Evolutionary conservation across 345 rosid genomes (phyloP).

Genomic region (Combretum micranthum): DNA sequence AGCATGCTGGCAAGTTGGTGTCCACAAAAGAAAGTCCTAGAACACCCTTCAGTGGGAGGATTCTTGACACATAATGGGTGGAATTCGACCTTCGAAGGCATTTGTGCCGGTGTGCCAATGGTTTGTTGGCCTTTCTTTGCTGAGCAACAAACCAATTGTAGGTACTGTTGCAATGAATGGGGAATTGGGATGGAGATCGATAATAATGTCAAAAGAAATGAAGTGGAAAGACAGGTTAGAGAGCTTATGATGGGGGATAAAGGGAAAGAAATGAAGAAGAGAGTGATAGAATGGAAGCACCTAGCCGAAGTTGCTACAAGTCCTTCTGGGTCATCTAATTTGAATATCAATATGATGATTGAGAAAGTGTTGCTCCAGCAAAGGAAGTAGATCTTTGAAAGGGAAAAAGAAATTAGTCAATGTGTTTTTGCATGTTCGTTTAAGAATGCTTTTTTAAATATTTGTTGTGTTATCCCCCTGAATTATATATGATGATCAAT

Average conservation of each 20-base stretch:
- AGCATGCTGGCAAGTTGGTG: conserved; percentile 45
- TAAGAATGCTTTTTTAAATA: too few relatives aligned
- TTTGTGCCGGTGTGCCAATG: conserved; percentile 40
- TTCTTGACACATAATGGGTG: conserved; percentile 59
- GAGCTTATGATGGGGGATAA: conserved; percentile 47
- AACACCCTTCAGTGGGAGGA: conserved; percentile 43
- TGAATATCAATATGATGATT: conserved; percentile 25
- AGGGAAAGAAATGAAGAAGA: conserved; percentile 45
- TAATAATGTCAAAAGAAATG: conserved; percentile 41
- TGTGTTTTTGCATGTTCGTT: too few relatives aligned
- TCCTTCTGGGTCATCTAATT: conserved; percentile 28
- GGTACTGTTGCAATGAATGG: conserved; percentile 40
- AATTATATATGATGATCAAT: too few relatives aligned
- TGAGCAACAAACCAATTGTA: conserved; percentile 51
- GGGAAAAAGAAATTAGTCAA: too few relatives aligned
- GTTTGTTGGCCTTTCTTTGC: conserved; percentile 65
- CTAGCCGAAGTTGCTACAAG: conserved; percentile 17
- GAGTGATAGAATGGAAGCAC: conserved; percentile 35
- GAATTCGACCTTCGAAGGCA: conserved; percentile 57
- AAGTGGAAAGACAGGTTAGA: conserved; percentile 37
- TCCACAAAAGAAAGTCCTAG: conserved; percentile 45
- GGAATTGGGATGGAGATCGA: conserved; percentile 59
- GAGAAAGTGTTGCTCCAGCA: conserved; percentile 17
- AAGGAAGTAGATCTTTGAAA: too few relatives aligned
- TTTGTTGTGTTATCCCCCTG: too few relatives aligned